Base-by-base conservation (phyloP, 148 eudicot species). In the Chenopodium suecicum region DNA sequence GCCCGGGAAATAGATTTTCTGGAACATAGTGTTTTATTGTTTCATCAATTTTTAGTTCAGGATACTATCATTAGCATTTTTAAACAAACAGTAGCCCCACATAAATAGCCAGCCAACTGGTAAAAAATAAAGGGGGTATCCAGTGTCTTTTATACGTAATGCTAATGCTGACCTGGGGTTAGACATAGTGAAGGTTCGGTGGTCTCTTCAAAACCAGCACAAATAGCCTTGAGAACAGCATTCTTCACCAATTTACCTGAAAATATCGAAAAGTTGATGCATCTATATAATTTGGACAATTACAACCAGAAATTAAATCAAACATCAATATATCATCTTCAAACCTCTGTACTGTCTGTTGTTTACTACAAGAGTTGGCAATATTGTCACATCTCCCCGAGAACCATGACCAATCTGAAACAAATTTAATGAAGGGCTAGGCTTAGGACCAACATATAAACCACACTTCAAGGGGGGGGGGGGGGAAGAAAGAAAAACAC, bases 321-420 rank as follows among this genome's bases (percentile, higher is more conserved):
- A 70, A 75, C 17, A 73, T 79, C 67, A 44, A 79, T 20, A 75
- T 25, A 76, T 79, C 62, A 44, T 81, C 27, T 64, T 32, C 71
- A 80, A 76, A 94, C 99, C 99, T 90, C 99, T 92, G 76, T 96
- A 96, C 73, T 96, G 98, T 70, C 94, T 79, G 84, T 92, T 87
- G 85, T 96, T 96, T 73, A 96, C 89, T 48, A 96, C 91, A 76
- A 96, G 95, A 60, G 99, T 96, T 67, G 99, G 99, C 85, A 94
- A 87, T 82, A 96, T 96, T 9, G 99, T 96, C 78, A 96, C 99
- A 87, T 96, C 99, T 65, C 99, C 99, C 7, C 99, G 92, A 44
- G 91, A 32, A 71, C 92, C 98, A 84, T 90, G 91, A 63, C 98
- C 99, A 70, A 94, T 87, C 99, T 95, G 93, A 80, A 82, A 86